Base-by-base conservation (phyloP, 164 flowering plant species). In the Protea cynaroides region DNA sequence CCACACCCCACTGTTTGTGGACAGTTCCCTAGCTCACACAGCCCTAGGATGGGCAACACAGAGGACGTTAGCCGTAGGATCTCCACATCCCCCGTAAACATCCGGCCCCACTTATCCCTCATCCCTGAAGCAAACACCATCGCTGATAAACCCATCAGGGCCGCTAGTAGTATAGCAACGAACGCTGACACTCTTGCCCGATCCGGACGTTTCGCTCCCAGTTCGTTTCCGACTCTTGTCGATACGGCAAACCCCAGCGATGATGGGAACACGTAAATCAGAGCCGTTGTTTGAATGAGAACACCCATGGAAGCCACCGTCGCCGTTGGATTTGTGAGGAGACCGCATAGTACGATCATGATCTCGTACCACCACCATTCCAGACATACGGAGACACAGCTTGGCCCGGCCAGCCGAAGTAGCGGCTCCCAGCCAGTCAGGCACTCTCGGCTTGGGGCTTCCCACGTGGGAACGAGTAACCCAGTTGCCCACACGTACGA, bases 301-400 rank as follows among this genome's bases (percentile, higher is more conserved):
- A 93, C 67, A 0, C 97, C 98, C 98, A 90, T 87, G 3, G 98
- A 78, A 0, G 96, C 98, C n/a, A 93, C 89, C 1, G 88, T 72
- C 0, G 94, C 71, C 34, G 75, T 86, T 15, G 97, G 96, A 78
- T 84, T 72, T 51, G 66, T 72, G 8, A 93, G 65, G 0, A 88
- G 79, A 1, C 98, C 98, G 62, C 96, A 88, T 18, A 93, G 58
- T 0, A 93, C 78, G 60, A 87, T 92, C 92, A 92, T 88, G 75
- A 92, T 84, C 84, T 92, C 97, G 63, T 92, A 92, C 98, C 96
- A 92, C 96, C 98, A 92, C 98, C 98, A 92, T 69, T 93, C 98
- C 59, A 93, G 70, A 51, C 97, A 93, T 6, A 90, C 96, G 7
- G 98, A 93, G 0, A 86, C 81, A 73, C 98, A 90, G 79, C 96